Conservation (phyloP, 805 yeast species). For the Lipomyces mesembrius region DNA sequence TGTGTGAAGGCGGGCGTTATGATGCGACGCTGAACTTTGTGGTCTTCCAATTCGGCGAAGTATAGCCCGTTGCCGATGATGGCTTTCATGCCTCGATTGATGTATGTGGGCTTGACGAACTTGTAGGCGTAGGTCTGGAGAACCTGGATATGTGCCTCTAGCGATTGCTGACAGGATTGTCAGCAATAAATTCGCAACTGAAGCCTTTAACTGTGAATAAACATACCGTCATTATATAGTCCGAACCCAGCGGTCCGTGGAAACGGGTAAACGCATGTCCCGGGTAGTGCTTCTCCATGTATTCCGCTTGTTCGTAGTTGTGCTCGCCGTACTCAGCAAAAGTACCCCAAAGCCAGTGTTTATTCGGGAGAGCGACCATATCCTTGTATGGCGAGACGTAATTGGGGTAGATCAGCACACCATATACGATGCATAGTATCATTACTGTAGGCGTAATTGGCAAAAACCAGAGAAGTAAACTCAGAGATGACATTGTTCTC, state of each 20-base stretch:
- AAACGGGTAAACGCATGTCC: constrained; percentile 20
- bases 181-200: not conserved
- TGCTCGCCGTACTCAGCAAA: constrained; percentile 16
- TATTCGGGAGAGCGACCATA: constrained; percentile 12
- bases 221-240: constrained; percentile 15
- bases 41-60: constrained; percentile 34
- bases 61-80: constrained; percentile 34
- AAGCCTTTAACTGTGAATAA: not conserved
- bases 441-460: constrained; percentile 9
- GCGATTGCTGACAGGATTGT: constrained; percentile 13
- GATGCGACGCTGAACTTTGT: constrained; percentile 32
- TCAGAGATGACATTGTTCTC: constrained; percentile 1
- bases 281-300: constrained; percentile 21
- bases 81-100: constrained; percentile 23
- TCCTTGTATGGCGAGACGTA: constrained; percentile 28
- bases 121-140: constrained; percentile 31
- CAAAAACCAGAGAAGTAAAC: constrained; percentile 14
- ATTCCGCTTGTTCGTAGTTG: constrained; percentile 17
- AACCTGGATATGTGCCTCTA: constrained; percentile 24
- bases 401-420: constrained; percentile 22
- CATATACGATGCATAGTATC: constrained; percentile 4
- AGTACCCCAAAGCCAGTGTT: constrained; percentile 23
- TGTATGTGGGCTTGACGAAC: constrained; percentile 28
- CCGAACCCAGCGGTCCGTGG: constrained; percentile 28
- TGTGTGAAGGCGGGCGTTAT: constrained; percentile 26